Percentiles rank a stretch among this genome's conserved stretches.
Conservation (phyloP, 2,329 filamentous ascomycete species). For the Neurospora crassa region DNA sequence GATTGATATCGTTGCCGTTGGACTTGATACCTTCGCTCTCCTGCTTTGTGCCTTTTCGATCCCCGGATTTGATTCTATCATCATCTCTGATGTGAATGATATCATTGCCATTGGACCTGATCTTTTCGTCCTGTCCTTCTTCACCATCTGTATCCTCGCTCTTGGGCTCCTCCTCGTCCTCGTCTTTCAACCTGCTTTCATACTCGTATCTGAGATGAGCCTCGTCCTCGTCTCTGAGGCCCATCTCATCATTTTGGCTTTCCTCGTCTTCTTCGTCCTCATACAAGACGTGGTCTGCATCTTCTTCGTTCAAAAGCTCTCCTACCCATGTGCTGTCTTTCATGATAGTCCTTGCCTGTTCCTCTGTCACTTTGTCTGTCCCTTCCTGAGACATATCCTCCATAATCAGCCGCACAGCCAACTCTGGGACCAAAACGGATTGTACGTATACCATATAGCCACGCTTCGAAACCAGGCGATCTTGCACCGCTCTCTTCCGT, state of each 20-base stretch:
- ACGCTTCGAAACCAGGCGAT: constrained; percentile 55
- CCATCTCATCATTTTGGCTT: not conserved
- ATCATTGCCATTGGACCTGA: not conserved
- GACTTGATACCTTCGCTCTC: too few relatives aligned
- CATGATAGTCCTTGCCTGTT: constrained; percentile 45
- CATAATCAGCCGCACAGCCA: constrained; percentile 44
- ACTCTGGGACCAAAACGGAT: constrained; percentile 67
- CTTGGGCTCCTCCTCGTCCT: not conserved
- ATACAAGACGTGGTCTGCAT: constrained; percentile 39
- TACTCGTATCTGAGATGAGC: not conserved
- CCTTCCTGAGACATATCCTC: constrained; percentile 37
- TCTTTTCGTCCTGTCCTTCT: not conserved
- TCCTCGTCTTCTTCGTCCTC: constrained; percentile 8
- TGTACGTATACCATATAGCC: constrained; percentile 63
- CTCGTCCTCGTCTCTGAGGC: not conserved
- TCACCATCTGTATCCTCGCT: not conserved
- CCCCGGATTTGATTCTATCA: too few relatives aligned
- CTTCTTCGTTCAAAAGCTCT: constrained; percentile 56
- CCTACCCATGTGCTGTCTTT: constrained; percentile 59
- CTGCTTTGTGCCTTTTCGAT: too few relatives aligned
- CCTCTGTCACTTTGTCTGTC: constrained; percentile 22
- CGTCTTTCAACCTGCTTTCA: not conserved
- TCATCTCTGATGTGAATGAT: not conserved
- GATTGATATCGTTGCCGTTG: not conserved
- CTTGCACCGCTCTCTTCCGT: constrained; percentile 51